Base-by-base conservation (phyloP, 202 grass and related monocot genomes). In the Alloteropsis angusta region DNA sequence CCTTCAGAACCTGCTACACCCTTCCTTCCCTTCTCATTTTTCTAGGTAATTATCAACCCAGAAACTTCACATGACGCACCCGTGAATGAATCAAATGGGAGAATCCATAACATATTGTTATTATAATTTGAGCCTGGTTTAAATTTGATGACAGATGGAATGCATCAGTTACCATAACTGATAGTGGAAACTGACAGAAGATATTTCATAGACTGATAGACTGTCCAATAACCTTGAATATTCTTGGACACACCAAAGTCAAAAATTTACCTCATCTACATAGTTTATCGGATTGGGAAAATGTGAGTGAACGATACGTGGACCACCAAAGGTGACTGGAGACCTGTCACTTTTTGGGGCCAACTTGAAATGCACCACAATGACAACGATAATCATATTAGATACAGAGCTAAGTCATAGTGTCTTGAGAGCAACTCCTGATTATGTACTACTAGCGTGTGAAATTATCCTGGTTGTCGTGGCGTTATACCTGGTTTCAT, bases 151-250 rank as follows among this genome's bases (percentile, higher is more conserved):
- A 69, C n/a, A 74, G 57, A 16, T 35, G 43, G 34, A 68, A 53
- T 60, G 59, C 80, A 78, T 50, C 17, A 83, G 12, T 47, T 59
- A 41, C 50, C 41, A 16, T 56, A 34, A 16, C 49, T 32, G 39
- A 32, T 68, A 83, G 30, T 0, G 9, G 53, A 39, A 62, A 79
- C 44, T 62, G 30, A 37, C 28, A 46, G 32, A 41, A 80, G 81
- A 88, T 84, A 84, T 76, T 80, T 76, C 41, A 7, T 65, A 84
- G 86, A 76, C 35, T 57, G 38, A 64, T 76, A 84, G 60, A 44
- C 46, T 84, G 16, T 80, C 22, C 44, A 84, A 32, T 49, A 80
- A 48, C 39, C 30, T 64, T 28, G 68, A 70, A 80, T 76, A 88
- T 80, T 80, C 28, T 71, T 65, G 55, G 21, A n/a, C 39, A 71